phyloP scores from a whole-genome alignment of 768 basidiomycete genomes.

The Macrolepiota fuliginosa region DNA sequence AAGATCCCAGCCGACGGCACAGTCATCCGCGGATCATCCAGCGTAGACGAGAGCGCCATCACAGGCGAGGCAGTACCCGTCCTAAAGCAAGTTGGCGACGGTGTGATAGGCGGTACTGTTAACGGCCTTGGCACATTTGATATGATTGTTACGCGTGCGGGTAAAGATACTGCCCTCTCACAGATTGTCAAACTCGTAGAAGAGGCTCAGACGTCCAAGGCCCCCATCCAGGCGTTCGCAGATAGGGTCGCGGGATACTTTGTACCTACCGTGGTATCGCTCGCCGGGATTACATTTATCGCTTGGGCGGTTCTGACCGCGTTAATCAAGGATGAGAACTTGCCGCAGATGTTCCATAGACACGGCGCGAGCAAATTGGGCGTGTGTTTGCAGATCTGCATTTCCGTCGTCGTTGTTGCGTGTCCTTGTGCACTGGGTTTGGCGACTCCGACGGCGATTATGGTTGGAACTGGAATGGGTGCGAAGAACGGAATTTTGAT shows the following conservation, averaged over 20 bases:
- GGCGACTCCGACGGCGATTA: constrained; percentile 96
- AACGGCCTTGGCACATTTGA: constrained; percentile 98
- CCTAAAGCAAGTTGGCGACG: constrained; percentile 78
- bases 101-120: constrained; percentile 94
- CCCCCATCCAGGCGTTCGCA: constrained; percentile 96
- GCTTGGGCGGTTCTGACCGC: constrained; percentile 78
- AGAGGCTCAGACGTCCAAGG: constrained; percentile 96
- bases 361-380: constrained; percentile 85
- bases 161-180: constrained; percentile 92
- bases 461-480: constrained; percentile 98
- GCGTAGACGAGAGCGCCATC: constrained; percentile 93
- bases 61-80: constrained; percentile 94
- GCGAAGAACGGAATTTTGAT: constrained; percentile 97
- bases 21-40: constrained; percentile 81
- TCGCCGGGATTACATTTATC: constrained; percentile 79
- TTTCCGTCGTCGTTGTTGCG: constrained; percentile 96
- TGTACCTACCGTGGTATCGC: constrained; percentile 85
- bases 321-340: constrained; percentile 47
- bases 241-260: constrained; percentile 95
- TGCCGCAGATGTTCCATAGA: constrained; percentile 83
- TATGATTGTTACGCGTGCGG: constrained; percentile 93
- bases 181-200: constrained; percentile 98
- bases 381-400: constrained; percentile 94
- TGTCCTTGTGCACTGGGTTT: constrained; percentile 97
- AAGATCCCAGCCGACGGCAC: constrained; percentile 96